phyloP scores from a whole-genome alignment of 106 monocot species.

The Acorus calamus region DNA sequence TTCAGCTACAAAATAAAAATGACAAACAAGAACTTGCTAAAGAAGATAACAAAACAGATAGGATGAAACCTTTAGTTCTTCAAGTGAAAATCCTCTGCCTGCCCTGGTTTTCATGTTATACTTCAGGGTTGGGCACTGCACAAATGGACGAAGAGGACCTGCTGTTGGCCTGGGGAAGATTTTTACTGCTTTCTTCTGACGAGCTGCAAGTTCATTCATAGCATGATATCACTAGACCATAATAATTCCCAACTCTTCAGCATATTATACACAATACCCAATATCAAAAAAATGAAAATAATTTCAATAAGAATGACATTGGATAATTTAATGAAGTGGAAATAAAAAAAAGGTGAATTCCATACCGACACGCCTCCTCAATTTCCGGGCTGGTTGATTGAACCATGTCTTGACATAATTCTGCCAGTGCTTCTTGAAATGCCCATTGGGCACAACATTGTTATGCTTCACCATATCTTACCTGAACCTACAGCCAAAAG shows the following conservation, averaged over 20 bases:
- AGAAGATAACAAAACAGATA: neutral
- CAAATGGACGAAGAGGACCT: constrained; percentile 51
- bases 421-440: constrained; percentile 70
- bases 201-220: constrained; percentile 14
- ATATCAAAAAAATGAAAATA: neutral
- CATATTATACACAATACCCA: neutral
- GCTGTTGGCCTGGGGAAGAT: constrained; percentile 64
- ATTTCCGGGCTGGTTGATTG: constrained; percentile 47
- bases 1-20: too few species aligned
- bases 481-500: neutral
- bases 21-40: neutral
- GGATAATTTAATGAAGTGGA: neutral
- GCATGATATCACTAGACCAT: too few species aligned
- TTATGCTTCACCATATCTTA: constrained; percentile 48
- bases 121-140: constrained; percentile 46
- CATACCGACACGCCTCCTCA: constrained; percentile 39
- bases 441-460: constrained; percentile 46
- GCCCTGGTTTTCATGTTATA: constrained; percentile 62
- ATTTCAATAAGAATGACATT: neutral
- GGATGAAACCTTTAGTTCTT: constrained; percentile 42
- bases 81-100: constrained; percentile 50
- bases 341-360: neutral
- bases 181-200: constrained; percentile 60
- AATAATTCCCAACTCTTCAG: neutral
- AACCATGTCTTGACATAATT: constrained; percentile 65